phyloP scores from a whole-genome alignment of 1,139 yeast genomes.

The Kazachstania sp. region DNA sequence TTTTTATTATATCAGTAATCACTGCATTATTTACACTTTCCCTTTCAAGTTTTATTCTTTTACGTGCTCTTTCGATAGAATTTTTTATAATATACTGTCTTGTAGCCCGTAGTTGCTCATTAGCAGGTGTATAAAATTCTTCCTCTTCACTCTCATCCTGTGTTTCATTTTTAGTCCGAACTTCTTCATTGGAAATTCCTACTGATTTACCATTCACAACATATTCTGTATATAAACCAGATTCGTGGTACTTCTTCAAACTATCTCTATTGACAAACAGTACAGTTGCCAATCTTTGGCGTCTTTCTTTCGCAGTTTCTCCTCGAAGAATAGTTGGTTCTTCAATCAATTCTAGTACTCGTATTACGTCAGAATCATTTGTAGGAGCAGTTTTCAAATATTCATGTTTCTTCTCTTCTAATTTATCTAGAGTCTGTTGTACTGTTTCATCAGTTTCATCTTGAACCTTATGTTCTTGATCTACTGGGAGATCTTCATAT shows the following conservation, averaged over 20 bases:
- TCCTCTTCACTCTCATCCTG: conserved; percentile 35
- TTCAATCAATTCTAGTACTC: conserved; percentile 40
- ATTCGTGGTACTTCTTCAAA: conserved; percentile 17
- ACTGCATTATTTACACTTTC: conserved; percentile 12
- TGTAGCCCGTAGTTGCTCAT: conserved; percentile 44
- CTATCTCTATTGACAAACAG: conserved; percentile 25
- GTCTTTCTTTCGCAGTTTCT: conserved; percentile 54
- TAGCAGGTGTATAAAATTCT: conserved; percentile 80
- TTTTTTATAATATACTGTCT: conserved; percentile 44
- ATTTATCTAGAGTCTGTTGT: conserved; percentile 21
- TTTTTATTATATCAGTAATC: conserved; percentile 33
- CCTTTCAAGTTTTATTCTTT: conserved; percentile 35
- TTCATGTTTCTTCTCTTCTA: conserved; percentile 23
- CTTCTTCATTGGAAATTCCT: conserved; percentile 17
- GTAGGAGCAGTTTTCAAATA: conserved; percentile 44
- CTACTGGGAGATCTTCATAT: conserved; percentile 14
- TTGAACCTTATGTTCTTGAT: conserved; percentile 10
- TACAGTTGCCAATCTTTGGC: conserved; percentile 47
- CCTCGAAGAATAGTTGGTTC: conserved; percentile 55
- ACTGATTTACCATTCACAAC: neutral
- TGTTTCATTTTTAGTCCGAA: conserved; percentile 31
- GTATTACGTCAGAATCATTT: conserved; percentile 51
- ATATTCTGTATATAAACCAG: conserved; percentile 11
- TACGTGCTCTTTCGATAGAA: conserved; percentile 42
- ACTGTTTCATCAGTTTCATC: conserved; percentile 24